A percentile compares a stretch with the other conserved stretches of the same genome.
These are phyloP conservation scores for Boletus sp. DNA, from an alignment of 1,284 basidiomycete genomes.

Conservation along the genomic window DNA sequence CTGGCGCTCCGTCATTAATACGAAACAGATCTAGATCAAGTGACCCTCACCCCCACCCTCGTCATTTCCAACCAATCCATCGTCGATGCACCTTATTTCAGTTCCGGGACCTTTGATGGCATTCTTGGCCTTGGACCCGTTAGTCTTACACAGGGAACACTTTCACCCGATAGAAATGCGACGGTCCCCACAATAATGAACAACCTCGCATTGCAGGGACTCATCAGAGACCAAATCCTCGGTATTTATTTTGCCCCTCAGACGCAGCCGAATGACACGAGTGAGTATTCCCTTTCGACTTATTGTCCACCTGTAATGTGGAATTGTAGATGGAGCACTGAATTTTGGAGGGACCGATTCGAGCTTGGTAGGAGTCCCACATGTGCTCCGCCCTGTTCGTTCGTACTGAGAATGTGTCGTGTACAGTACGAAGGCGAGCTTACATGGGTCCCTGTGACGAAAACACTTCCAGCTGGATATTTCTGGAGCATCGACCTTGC, in stretches of 20 bases:
- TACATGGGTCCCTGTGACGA: slow-evolving; percentile 29
- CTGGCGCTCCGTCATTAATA: too few relatives aligned
- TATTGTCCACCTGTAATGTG: neutral
- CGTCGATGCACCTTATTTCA: neutral
- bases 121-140: neutral
- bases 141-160: neutral
- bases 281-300: slow-evolving; percentile 13
- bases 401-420: neutral
- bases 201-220: slow-evolving; percentile 3
- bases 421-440: slow-evolving; percentile 26
- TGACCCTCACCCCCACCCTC: slow-evolving; percentile 21
- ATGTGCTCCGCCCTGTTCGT: neutral
- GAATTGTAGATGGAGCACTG: slow-evolving; percentile 30
- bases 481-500: slow-evolving; percentile 37
- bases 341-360: slow-evolving; percentile 32
- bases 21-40: neutral
- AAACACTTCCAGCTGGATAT: slow-evolving; percentile 19
- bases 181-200: neutral
- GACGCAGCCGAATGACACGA: slow-evolving; percentile 21
- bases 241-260: slow-evolving; percentile 33
- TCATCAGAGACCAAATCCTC: slow-evolving; percentile 21
- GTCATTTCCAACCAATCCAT: slow-evolving; percentile 17
- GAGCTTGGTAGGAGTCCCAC: slow-evolving; percentile 28
- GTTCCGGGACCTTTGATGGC: neutral
- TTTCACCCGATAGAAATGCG: neutral